phyloP scores from a whole-genome alignment of 139 green algal species.

The Chlamydomonas schloesseri region DNA sequence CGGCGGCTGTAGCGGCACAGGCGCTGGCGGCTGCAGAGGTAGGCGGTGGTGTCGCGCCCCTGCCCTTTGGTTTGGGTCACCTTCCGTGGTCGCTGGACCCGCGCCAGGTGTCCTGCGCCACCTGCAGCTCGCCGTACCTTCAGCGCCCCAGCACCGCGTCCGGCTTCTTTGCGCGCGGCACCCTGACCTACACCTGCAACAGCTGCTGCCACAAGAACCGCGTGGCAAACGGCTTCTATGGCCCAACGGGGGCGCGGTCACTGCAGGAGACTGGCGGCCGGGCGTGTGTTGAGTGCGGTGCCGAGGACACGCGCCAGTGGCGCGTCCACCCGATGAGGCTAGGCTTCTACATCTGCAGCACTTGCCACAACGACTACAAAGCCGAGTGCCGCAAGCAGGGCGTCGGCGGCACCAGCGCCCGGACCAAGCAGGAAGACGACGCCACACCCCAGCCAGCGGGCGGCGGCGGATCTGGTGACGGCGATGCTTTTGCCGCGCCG shows the following conservation, averaged over 20 bases:
- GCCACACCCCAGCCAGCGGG: no score
- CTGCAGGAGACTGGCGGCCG: slow-evolving; percentile 18
- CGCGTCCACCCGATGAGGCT: background rate
- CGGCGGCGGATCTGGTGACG: background rate
- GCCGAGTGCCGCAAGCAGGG: no score
- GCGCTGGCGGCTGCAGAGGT: no score
- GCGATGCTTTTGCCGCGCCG: background rate
- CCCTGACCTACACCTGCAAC: background rate
- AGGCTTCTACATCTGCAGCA: background rate
- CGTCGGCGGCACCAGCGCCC: no score
- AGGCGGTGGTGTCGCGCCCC: no score
- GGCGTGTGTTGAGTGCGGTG: background rate
- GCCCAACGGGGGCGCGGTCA: background rate
- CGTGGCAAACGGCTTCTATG: background rate
- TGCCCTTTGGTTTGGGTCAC: no score
- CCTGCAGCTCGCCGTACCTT: background rate
- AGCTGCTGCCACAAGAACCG: background rate
- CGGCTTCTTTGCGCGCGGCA: slow-evolving; percentile 3
- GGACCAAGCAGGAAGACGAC: no score
- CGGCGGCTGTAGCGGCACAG: no score
- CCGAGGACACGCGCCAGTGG: background rate
- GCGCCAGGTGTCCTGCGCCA: background rate
- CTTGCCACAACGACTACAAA: background rate
- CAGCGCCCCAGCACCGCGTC: background rate
- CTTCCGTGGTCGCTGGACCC: background rate